Base-by-base conservation (phyloP, 441 rosid species). In the Erodium moschatum region DNA sequence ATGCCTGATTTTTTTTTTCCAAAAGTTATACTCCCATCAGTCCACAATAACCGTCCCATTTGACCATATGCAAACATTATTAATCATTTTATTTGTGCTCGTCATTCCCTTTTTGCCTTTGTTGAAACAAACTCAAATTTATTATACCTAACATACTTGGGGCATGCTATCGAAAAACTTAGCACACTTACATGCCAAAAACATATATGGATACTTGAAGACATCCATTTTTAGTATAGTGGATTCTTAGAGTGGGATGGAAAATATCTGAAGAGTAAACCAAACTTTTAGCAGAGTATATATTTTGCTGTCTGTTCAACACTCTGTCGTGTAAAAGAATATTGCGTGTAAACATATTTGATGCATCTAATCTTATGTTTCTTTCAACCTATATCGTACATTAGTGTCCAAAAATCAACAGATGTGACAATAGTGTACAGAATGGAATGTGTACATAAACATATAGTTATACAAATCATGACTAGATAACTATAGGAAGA, bases 401-500 rank as follows among this genome's bases (percentile, higher is more conserved):
- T 46, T 46, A 13, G 42, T 38, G 42, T 38, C 42, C 5, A 38
- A 38, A 38, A 33, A 2, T 33, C 3, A 33, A 38, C 1, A 38
- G 42, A 38, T 38, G 4, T 31, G 50, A 42, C 50, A 42, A 10
- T 42, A 12, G 2, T 42, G 50, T 42, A 42, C 50, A 42, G 50
- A 42, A 42, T 42, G 10, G 50, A 42, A 5, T 16, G 20, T 8
- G 27, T 24, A 33, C 64, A 8, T 24, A 24, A 24, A 24, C 0
- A 24, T 24, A 24, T 24, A 0, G 27, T 24, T 24, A 21, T 3
- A 60, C 31, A 1, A 60, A 12, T 19, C 29, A 10, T 21, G 54
- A 46, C 54, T 46, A 46, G 15, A 46, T 11, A 46, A 46, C n/a
- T 5, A 66, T 13, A 67, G 68, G 9, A 73, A 69, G 64, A 73